A percentile compares a stretch with the other conserved stretches of the same genome.
These are phyloP conservation scores for Kalmusia sp. DNA, from an alignment of 2,329 filamentous ascomycete genomes.

Conservation along the genomic window DNA sequence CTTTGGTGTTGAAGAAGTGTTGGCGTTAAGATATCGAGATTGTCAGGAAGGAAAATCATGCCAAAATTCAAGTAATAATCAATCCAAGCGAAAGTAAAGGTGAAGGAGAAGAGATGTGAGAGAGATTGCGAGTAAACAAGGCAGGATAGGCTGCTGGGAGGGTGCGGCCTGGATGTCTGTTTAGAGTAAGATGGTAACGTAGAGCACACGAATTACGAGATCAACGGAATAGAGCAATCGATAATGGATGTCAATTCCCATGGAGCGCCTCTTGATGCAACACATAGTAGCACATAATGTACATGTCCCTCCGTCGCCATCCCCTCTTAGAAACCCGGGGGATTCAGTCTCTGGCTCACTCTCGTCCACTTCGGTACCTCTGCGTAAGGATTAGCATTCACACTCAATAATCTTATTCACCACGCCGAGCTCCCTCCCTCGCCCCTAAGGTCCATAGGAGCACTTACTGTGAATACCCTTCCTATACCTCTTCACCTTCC, in stretches of 20 bases:
- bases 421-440: background rate
- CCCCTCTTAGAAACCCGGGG: conserved; percentile 79
- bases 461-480: conserved; percentile 96
- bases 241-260: background rate
- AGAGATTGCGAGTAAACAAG: background rate
- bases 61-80: background rate
- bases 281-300: conserved; percentile 34
- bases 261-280: conserved; percentile 19
- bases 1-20: background rate
- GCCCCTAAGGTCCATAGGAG: background rate
- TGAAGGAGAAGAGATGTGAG: conserved; percentile 3
- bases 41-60: background rate
- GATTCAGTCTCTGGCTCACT: conserved; percentile 91
- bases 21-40: background rate
- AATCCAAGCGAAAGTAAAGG: background rate
- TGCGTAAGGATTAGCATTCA: conserved; percentile 64
- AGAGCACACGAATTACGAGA: background rate
- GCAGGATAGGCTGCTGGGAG: background rate
- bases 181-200: background rate
- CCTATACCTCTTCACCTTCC: conserved; percentile 92
- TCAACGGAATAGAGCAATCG: background rate
- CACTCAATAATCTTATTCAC: background rate
- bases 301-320: conserved; percentile 18
- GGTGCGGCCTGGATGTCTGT: background rate
- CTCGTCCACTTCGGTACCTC: conserved; percentile 79